Evolutionary conservation across 2,329 filamentous ascomycete genomes (phyloP), one percentile per base, ranked within the genome.

Genomic region (Talaromyces sp.): DNA sequence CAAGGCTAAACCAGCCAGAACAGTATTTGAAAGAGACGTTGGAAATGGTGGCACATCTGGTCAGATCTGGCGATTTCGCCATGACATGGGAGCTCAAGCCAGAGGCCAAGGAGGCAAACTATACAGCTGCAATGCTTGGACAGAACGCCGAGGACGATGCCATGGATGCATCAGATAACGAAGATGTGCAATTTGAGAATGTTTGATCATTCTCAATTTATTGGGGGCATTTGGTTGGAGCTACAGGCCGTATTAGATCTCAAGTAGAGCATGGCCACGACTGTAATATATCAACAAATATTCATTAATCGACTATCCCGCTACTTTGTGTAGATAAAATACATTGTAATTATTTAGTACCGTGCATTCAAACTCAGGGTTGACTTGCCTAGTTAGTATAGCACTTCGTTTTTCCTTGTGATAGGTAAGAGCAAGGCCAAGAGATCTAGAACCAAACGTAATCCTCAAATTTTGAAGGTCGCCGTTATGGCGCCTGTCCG

Each of bases 1-100:
- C 87, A 57, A 81, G 84, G 64, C 85, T 96, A 44, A 85, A 88
- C 63, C 95, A 99, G 77, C 95, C 95, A 1, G 95, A 98, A 73
- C 88, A 89, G n/a, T 98, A 93, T 75, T 85, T 99, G 64, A 92
- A 94, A 60, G 87, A 95, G 72, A 89, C 88, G 0, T 79, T 99
- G 67, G 89, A 93, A 65, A 87, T 92, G 71, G 86, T 98, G 63
- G 94, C 92, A 0, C 86, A 90, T 23, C 79, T 96, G 64, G 88
- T 96, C 73, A 91, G 92, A 75, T 89, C 87, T 54, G 94, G 94
- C 30, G 84, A 87, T 3, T 96, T 96, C 72, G 89, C 91, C 57
- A 94, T 92, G 73, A 88, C 89, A 67, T 98, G 92, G 87, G 89
- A 89, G 68, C 78, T 97, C 61, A 91, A 89, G 73, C 82, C 85